These are phyloP conservation scores for Boletus hoseneyae DNA, from an alignment of 1,284 basidiomycete species.

Conservation along the genomic window DNA sequence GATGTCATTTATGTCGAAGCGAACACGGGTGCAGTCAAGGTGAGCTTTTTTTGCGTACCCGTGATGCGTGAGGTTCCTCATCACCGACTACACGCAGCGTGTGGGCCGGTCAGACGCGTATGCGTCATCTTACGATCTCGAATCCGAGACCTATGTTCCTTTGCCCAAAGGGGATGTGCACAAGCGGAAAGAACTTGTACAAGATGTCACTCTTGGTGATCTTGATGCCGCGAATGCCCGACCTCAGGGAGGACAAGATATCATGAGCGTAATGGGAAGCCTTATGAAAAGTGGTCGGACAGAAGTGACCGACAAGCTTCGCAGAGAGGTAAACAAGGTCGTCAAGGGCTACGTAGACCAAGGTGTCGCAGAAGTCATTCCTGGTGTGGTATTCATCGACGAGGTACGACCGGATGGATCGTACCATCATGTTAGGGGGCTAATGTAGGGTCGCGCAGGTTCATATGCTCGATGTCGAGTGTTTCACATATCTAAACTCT, in stretches of 20 bases:
- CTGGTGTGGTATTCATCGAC: constrained; percentile 98
- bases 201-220: constrained; percentile 96
- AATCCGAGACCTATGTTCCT: constrained; percentile 97
- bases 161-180: constrained; percentile 98
- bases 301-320: constrained; percentile 95
- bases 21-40: constrained; percentile 95
- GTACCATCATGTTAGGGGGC: not conserved
- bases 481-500: constrained; percentile 97
- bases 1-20: constrained; percentile 97
- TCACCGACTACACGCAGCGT: constrained; percentile 47
- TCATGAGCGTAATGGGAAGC: constrained; percentile 99
- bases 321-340: constrained; percentile 97
- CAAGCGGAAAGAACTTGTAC: constrained; percentile 96
- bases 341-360: constrained; percentile 98
- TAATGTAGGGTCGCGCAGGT: constrained; percentile 53
- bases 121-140: constrained; percentile 97
- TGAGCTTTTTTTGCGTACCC: constrained; percentile 32
- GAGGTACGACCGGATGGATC: constrained; percentile 58
- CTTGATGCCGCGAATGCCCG: constrained; percentile 96
- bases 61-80: not conserved
- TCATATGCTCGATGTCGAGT: constrained; percentile 99
- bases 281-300: constrained; percentile 92
- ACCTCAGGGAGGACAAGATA: constrained; percentile 94
- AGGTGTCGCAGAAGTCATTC: constrained; percentile 96
- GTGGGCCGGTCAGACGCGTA: constrained; percentile 98